A percentile compares a stretch with the other conserved stretches of the same genome.
Evolutionary conservation across 2,329 filamentous ascomycete species (phyloP).

Genomic region (Phialophora verrucosa): DNA sequence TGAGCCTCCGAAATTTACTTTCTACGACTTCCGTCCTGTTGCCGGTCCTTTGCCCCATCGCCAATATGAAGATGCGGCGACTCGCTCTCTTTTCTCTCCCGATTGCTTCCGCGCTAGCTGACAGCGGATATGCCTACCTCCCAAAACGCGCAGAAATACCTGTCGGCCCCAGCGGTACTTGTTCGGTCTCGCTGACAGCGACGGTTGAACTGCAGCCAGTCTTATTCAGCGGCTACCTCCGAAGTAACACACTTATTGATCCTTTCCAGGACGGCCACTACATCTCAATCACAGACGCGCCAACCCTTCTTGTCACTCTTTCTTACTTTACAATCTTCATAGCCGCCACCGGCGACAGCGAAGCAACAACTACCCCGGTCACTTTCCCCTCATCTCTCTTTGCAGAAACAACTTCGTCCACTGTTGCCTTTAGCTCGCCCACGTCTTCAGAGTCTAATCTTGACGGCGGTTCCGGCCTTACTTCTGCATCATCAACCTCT

Average conservation of each 20-base stretch:
- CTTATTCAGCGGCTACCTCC: slow-evolving; percentile 12
- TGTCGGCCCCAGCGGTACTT: slow-evolving; percentile 9
- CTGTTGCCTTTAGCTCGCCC: background rate
- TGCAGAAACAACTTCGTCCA: background rate
- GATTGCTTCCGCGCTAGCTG: background rate
- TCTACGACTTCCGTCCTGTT: background rate
- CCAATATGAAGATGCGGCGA: background rate
- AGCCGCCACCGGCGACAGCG: background rate
- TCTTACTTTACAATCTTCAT: background rate
- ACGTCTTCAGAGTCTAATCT: background rate
- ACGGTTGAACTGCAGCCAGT: slow-evolving; percentile 13
- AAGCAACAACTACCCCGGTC: background rate
- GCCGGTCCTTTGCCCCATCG: background rate
- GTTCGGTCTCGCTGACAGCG: slow-evolving; percentile 8
- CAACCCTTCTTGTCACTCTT: background rate
- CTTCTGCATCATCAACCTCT: too few species aligned
- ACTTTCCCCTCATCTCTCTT: background rate
- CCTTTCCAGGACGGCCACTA: slow-evolving; percentile 2
- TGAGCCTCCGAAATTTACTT: background rate
- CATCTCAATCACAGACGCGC: background rate
- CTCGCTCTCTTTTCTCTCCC: background rate
- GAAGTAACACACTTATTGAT: slow-evolving; percentile 4
- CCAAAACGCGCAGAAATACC: slow-evolving; percentile 5
- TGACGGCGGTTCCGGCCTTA: background rate
- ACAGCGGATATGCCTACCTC: slow-evolving; percentile 1